Evolutionary conservation across 2,329 filamentous ascomycete species (phyloP), one percentile per base, ranked within the genome.

Genomic region (Colletotrichum spinosum): DNA sequence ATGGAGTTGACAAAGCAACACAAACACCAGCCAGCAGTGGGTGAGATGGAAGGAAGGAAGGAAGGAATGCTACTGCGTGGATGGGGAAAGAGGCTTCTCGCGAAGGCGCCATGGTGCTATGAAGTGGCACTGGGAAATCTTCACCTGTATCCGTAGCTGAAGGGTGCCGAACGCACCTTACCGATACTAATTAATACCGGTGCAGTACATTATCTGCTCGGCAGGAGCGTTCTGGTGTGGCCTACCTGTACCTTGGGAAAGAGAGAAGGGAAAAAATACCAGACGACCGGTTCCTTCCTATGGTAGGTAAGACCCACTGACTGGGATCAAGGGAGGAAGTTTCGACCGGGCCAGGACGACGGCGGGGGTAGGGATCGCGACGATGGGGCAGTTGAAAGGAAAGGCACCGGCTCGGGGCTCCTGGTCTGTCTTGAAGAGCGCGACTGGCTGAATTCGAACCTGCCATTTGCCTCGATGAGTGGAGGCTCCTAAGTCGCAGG

Each of bases 371-470:
- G 44, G 8, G 44, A 44, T 6, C 2, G 44, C 42, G 25, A 38
- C 33, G 48, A 52, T 39, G 37, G 55, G 60, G 56, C 61, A 45
- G 38, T 37, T 60, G 52, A 38, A 5, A 33, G 56, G 17, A 45
- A 65, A 61, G 57, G 15, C 49, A 35, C 60, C 60, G 49, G 55
- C 44, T 64, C 49, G 60, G 44, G 55, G 55, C 45, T 39, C 56
- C 50, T 61, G 51, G 57, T 42, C 60, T 34, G 35, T 11, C 34
- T 9, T 17, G 46, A 37, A 38, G 34, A 37, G 48, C 15, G 42
- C 48, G 48, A 63, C 63, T 62, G 63, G 63, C 52, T 66, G 52
- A 49, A 63, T 66, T 63, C 58, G 52, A 63, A 53, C 52, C 58
- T 57, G 37, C 59, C 59, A 63, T 66, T 48, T 52, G 53, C 62